These are phyloP conservation scores for Xanthoconium separans DNA, from an alignment of 1,284 basidiomycete genomes.

Conservation along the genomic window DNA sequence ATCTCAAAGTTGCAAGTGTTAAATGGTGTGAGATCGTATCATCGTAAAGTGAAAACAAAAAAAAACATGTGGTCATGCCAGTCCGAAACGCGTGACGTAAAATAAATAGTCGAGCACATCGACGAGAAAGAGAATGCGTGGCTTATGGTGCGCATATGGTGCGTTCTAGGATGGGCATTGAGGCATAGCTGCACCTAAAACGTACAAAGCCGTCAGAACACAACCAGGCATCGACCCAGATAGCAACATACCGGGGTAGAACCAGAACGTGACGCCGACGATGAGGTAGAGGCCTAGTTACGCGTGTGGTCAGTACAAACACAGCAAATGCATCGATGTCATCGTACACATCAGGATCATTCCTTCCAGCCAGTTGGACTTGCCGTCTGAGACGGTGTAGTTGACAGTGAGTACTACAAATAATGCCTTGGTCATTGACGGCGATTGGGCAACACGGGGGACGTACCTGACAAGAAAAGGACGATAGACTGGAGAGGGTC, in stretches of 20 bases:
- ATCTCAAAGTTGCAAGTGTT: background rate
- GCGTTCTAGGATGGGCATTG: background rate
- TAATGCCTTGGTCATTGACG: background rate
- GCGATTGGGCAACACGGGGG: background rate
- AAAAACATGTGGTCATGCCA: background rate
- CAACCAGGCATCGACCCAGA: background rate
- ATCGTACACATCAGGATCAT: slow-evolving; percentile 65
- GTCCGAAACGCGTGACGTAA: background rate
- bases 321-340: background rate
- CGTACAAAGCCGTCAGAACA: slow-evolving; percentile 7
- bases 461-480: slow-evolving; percentile 46
- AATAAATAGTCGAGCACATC: background rate
- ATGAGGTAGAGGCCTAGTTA: slow-evolving; percentile 42
- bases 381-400: slow-evolving; percentile 78
- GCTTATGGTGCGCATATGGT: background rate
- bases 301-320: slow-evolving; percentile 1
- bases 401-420: slow-evolving; percentile 69
- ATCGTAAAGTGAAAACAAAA: background rate
- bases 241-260: slow-evolving; percentile 46
- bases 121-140: background rate
- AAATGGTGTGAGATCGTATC: background rate
- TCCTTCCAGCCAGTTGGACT: slow-evolving; percentile 81
- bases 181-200: slow-evolving; percentile 3
- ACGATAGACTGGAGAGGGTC: slow-evolving; percentile 79
- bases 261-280: slow-evolving; percentile 39